phyloP scores from a whole-genome alignment of 2,329 filamentous ascomycete species.

The Trematosphaeria pertusa region DNA sequence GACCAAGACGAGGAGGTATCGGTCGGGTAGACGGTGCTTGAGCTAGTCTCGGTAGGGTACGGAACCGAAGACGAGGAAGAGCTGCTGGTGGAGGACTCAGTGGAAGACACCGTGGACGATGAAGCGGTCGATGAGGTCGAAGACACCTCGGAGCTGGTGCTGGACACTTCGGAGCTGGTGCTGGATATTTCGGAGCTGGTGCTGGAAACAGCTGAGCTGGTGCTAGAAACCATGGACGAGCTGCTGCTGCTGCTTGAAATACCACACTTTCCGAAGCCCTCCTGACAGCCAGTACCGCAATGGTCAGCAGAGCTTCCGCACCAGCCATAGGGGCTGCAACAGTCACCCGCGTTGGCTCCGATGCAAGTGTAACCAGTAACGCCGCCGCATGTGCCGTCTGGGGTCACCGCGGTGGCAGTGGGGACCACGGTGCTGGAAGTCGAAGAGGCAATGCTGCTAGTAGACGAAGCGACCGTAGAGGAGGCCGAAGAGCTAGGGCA shows the following conservation, averaged over 20 bases:
- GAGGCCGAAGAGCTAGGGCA: conserved; percentile 23
- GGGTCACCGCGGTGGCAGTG: conserved; percentile 11
- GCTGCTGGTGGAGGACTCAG: conserved; percentile 1
- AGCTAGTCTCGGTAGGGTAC: no score
- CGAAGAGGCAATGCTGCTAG: conserved; percentile 8
- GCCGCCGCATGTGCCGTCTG: conserved; percentile 19
- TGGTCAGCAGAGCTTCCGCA: conserved; percentile 53
- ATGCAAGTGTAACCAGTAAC: conserved; percentile 40
- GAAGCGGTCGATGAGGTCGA: background rate
- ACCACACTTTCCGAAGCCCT: conserved; percentile 39
- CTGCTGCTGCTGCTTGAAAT: background rate
- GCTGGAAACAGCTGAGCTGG: background rate
- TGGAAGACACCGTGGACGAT: conserved; percentile 3
- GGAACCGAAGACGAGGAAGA: background rate
- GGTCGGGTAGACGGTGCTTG: no score
- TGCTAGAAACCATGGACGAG: background rate
- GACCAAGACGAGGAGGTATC: no score
- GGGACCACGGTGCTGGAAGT: conserved; percentile 5
- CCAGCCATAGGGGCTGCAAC: conserved; percentile 63
- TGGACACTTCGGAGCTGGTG: background rate
- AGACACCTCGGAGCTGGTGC: background rate
- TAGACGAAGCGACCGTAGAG: conserved; percentile 14
- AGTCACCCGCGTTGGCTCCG: conserved; percentile 54
- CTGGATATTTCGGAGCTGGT: background rate
- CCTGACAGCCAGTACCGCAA: conserved; percentile 60